phyloP scores from a whole-genome alignment of 2,329 filamentous ascomycete genomes.

The Trichoderma aggressivum region DNA sequence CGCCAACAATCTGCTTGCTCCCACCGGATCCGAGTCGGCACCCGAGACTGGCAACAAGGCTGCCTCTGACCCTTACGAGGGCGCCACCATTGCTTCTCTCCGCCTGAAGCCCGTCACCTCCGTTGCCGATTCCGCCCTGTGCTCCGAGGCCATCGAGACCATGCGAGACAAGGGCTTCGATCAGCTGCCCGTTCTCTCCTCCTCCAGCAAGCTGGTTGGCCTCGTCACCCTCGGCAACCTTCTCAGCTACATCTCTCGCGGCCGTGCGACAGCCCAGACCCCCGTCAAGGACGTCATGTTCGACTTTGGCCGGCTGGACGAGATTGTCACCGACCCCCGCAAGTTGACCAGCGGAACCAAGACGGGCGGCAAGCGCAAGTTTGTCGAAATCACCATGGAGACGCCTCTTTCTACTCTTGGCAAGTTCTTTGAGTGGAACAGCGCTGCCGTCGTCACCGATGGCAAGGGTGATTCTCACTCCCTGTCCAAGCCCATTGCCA shows the following conservation, averaged over 20 bases:
- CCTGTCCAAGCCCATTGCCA: constrained; percentile 73
- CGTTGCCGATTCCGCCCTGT: constrained; percentile 65
- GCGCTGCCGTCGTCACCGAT: constrained; percentile 90
- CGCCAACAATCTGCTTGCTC: constrained; percentile 80
- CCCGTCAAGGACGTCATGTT: constrained; percentile 93
- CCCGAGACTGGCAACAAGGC: constrained; percentile 36
- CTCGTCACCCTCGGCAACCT: constrained; percentile 94
- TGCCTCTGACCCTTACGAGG: constrained; percentile 65
- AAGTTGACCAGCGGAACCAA: constrained; percentile 49
- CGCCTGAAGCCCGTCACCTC: constrained; percentile 93
- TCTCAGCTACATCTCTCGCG: constrained; percentile 82
- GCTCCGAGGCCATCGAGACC: constrained; percentile 87
- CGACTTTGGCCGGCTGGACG: constrained; percentile 81
- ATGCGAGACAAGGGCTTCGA: constrained; percentile 99
- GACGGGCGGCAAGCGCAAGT: constrained; percentile 58
- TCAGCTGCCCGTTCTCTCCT: constrained; percentile 83
- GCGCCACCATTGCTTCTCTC: constrained; percentile 76
- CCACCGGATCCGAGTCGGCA: constrained; percentile 48
- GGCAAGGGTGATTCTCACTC: constrained; percentile 53
- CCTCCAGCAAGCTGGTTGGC: constrained; percentile 73
- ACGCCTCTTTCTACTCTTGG: constrained; percentile 80
- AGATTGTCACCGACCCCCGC: constrained; percentile 85
- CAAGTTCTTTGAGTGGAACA: constrained; percentile 98
- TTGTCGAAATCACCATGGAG: constrained; percentile 90
- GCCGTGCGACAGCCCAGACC: constrained; percentile 69